Conservation (phyloP, 331 rosid genomes). For the Quercus tomentella region DNA sequence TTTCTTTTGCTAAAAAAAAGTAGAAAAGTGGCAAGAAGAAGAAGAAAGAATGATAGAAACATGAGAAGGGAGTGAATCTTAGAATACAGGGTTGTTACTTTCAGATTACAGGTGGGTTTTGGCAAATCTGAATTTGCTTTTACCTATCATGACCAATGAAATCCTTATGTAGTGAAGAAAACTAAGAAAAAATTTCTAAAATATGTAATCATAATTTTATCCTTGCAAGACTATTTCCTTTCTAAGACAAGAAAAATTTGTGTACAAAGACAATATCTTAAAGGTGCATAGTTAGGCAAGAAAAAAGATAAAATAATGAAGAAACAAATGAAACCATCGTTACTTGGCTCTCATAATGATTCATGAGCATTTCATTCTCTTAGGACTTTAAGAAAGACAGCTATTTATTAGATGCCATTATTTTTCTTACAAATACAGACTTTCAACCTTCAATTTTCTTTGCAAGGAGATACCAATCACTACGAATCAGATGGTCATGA, state of each 20-base stretch:
- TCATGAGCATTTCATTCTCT: neutral
- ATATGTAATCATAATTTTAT: neutral
- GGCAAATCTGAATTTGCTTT: neutral
- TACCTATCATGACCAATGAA: neutral
- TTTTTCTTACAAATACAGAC: neutral
- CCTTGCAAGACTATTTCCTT: neutral
- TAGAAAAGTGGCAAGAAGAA: conserved; percentile 5
- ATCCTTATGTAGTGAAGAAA: neutral
- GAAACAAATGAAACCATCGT: no score
- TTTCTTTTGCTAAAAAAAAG: conserved; percentile 6
- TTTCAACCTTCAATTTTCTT: neutral
- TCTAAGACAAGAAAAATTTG: no score
- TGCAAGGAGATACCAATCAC: neutral
- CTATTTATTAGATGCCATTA: neutral
- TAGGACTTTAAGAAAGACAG: neutral
- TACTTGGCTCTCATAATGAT: neutral
- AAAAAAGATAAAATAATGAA: neutral
- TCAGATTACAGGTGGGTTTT: neutral
- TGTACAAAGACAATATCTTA: neutral
- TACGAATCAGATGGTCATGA: neutral
- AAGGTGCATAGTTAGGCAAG: neutral
- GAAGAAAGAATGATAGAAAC: neutral
- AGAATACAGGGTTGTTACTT: neutral
- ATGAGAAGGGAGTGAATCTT: neutral
- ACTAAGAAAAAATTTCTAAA: neutral